These are phyloP conservation scores for Lentinus brumalis DNA, from an alignment of 768 basidiomycete species.

Conservation along the genomic window DNA sequence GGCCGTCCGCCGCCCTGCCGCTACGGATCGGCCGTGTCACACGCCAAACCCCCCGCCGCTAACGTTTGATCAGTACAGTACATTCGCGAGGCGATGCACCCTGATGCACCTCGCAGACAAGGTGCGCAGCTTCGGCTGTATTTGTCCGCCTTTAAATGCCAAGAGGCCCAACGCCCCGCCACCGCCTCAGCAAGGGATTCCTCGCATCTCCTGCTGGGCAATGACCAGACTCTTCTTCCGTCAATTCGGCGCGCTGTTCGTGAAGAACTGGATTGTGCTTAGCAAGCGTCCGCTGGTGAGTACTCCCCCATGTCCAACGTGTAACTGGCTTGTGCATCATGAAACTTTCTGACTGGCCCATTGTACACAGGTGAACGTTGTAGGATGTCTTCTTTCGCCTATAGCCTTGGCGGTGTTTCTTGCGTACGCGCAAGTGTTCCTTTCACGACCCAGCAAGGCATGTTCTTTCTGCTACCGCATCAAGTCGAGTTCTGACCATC, in stretches of 20 bases:
- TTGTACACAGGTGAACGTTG: constrained; percentile 50
- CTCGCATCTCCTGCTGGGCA: background rate
- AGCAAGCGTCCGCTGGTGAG: constrained; percentile 64
- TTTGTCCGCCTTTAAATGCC: no score
- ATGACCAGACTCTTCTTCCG: constrained; percentile 48
- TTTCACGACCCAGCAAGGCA: constrained; percentile 61
- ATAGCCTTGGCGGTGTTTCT: constrained; percentile 68
- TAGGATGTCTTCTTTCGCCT: constrained; percentile 64
- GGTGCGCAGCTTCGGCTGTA: background rate
- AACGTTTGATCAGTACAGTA: no score
- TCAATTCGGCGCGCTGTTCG: constrained; percentile 59
- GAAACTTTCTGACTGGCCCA: constrained; percentile 1
- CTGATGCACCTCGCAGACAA: no score
- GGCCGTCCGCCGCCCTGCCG: no score
- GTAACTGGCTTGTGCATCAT: background rate
- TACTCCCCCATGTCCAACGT: constrained; percentile 1
- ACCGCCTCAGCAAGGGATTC: no score
- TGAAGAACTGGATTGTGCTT: constrained; percentile 77
- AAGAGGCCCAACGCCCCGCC: no score
- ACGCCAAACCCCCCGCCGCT: no score
- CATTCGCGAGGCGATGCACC: no score
- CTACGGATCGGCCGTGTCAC: no score
- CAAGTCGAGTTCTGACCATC: background rate
- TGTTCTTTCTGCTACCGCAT: constrained; percentile 19
- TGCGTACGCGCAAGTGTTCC: constrained; percentile 62